Conservation (phyloP, 2,329 filamentous ascomycete species). For the Camillea tinctor region DNA sequence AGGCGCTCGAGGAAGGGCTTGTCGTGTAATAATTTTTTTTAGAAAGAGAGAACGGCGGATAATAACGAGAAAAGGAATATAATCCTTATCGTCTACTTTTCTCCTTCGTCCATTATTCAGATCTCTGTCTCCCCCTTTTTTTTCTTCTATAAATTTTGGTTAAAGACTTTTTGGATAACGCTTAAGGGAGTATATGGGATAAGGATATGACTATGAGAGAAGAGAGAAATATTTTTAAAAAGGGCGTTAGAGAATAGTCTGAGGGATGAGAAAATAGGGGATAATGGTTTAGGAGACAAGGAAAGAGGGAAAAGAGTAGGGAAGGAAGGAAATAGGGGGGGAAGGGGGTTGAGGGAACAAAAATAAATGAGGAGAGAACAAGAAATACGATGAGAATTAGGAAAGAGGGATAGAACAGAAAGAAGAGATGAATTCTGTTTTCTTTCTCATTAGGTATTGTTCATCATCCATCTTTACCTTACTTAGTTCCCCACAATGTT, state of each 20-base stretch:
- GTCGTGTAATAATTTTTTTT: slow-evolving; percentile 21
- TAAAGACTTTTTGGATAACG: too few species aligned
- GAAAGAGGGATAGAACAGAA: background rate
- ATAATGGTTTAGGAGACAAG: too few species aligned
- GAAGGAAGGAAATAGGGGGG: background rate
- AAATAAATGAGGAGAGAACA: background rate
- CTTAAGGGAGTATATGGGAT: too few species aligned
- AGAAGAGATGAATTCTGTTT: too few species aligned
- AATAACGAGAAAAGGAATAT: background rate
- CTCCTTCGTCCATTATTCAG: background rate
- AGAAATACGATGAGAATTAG: background rate
- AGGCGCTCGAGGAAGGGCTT: slow-evolving; percentile 46
- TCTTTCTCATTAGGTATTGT: too few species aligned
- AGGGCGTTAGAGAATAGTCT: too few species aligned
- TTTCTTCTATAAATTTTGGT: too few species aligned
- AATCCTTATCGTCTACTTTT: background rate
- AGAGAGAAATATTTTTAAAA: too few species aligned
- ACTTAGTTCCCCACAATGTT: too few species aligned
- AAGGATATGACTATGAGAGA: too few species aligned
- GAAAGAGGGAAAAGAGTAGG: background rate
- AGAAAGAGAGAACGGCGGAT: background rate
- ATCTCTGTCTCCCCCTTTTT: too few species aligned
- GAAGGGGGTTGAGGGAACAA: background rate
- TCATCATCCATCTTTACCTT: too few species aligned
- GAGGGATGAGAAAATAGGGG: background rate